Conservation (phyloP, 2,329 filamentous ascomycete species). For the Curvularia spicifera region DNA sequence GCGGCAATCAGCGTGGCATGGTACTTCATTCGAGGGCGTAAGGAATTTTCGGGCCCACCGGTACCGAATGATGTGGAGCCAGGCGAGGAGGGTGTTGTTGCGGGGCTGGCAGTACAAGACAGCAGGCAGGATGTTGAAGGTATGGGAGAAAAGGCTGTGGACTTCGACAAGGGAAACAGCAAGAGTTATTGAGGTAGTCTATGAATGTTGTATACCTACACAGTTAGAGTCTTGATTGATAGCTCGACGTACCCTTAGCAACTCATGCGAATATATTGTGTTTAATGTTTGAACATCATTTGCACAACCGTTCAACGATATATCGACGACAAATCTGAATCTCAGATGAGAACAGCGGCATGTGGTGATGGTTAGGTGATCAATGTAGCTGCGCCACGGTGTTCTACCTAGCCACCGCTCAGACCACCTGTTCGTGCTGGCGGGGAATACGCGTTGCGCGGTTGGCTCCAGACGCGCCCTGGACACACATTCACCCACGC, state of each 20-base stretch:
- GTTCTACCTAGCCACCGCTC: slow-evolving; percentile 4
- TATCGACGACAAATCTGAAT: not conserved
- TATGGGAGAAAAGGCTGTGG: slow-evolving; percentile 25
- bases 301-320: not conserved
- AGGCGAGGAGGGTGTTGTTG: slow-evolving; percentile 42
- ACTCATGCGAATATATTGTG: not conserved
- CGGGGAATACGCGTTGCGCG: slow-evolving; percentile 11
- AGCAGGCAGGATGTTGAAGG: slow-evolving; percentile 36
- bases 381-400: no score
- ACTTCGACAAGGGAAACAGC: slow-evolving; percentile 4
- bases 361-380: not conserved
- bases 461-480: slow-evolving; percentile 20
- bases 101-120: slow-evolving; percentile 41
- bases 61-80: slow-evolving; percentile 46
- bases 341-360: not conserved
- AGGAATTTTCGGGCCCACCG: slow-evolving; percentile 48
- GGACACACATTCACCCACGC: slow-evolving; percentile 24
- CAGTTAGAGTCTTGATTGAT: not conserved
- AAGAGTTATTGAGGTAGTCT: not conserved
- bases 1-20: slow-evolving; percentile 46
- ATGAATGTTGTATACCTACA: not conserved
- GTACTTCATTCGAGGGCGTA: slow-evolving; percentile 49
- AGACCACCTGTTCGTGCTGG: slow-evolving; percentile 9
- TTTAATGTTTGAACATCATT: not conserved
- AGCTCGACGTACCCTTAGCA: not conserved